Conservation (phyloP, 257 asterid species). For the Nicotiana paniculata region DNA sequence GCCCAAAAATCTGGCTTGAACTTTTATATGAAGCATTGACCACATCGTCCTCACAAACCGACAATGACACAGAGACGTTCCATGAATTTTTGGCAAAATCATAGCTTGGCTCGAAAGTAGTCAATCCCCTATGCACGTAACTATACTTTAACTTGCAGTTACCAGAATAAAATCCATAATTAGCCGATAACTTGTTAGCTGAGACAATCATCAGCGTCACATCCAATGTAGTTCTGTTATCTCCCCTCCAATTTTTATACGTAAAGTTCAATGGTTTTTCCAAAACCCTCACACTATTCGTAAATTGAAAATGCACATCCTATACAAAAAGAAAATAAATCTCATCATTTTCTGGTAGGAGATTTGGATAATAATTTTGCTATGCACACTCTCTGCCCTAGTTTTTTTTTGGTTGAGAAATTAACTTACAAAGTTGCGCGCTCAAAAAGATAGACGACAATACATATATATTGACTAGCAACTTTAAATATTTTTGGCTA, state of each 20-base stretch:
- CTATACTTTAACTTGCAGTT: constrained; percentile 24
- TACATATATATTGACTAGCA: too few species aligned
- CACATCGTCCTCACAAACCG: constrained; percentile 18
- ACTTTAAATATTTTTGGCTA: too few species aligned
- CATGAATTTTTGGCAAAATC: constrained; percentile 27
- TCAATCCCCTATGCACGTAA: constrained; percentile 20
- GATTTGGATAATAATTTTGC: too few species aligned
- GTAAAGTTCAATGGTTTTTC: constrained; percentile 26
- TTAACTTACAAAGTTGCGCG: too few species aligned
- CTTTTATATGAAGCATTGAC: constrained; percentile 29
- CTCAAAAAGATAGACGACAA: too few species aligned
- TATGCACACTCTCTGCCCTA: too few species aligned
- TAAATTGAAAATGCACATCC: constrained; percentile 35
- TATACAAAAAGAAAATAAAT: background rate
- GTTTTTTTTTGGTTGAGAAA: too few species aligned
- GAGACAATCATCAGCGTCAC: constrained; percentile 23
- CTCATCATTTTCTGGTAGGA: background rate
- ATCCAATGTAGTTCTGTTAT: constrained; percentile 21
- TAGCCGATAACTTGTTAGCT: constrained; percentile 20
- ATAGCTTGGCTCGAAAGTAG: constrained; percentile 33
- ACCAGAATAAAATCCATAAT: constrained; percentile 19
- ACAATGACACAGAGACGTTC: constrained; percentile 23
- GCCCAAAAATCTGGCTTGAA: constrained; percentile 22
- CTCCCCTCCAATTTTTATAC: constrained; percentile 29
- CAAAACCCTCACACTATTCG: constrained; percentile 19